Base-by-base conservation (phyloP, 352 stramenopile genomes). In the Phytophthora megakarya region DNA sequence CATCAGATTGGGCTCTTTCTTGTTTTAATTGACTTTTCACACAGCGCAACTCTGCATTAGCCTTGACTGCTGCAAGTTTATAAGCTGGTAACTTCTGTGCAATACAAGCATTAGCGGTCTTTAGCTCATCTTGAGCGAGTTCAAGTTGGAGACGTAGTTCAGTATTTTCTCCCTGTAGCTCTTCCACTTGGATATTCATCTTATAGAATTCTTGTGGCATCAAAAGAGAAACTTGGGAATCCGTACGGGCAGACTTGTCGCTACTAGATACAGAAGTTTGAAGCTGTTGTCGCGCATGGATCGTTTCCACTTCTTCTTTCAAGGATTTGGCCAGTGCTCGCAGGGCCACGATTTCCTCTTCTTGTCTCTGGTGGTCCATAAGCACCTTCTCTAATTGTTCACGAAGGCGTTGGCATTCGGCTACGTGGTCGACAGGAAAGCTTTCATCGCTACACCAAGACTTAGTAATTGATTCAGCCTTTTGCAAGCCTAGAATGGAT, bases 291-390 rank as follows among this genome's bases (percentile, higher is more conserved):
- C 38, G 57, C 15, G 70, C 51, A 9, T 81, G 72, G 38, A 81
- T 84, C 7, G 33, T 25, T 49, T 88, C 72, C 7, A 88, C 81
- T 39, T 90, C 76, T 33, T 77, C 67, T 56, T 84, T 86, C 4
- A 90, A 52, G 1, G 78, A 82, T 37, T 65, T 75, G 12, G 79
- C 81, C 7, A 90, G 54, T 13, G 78, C 77, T 49, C 79, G 73
- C 11, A 90, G 38, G 10, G 75, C 81, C 6, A 86, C 73, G 35
- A 90, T 81, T 56, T 88, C 81, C 22, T 90, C 79, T 42, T 78
- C 67, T 61, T 88, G 79, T 21, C 73, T 70, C 37, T 81, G 60
- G n/a, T 84, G 73, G 37, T 86, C 69, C 0, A 61, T 38, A 21
- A 88, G 47, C 7, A 81, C 71, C 23, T 69, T 67, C 53, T 87